Percentiles rank a stretch among this genome's conserved stretches.
These are phyloP conservation scores for Baeospora myosura DNA, from an alignment of 1,284 basidiomycete genomes.

Conservation along the genomic window DNA sequence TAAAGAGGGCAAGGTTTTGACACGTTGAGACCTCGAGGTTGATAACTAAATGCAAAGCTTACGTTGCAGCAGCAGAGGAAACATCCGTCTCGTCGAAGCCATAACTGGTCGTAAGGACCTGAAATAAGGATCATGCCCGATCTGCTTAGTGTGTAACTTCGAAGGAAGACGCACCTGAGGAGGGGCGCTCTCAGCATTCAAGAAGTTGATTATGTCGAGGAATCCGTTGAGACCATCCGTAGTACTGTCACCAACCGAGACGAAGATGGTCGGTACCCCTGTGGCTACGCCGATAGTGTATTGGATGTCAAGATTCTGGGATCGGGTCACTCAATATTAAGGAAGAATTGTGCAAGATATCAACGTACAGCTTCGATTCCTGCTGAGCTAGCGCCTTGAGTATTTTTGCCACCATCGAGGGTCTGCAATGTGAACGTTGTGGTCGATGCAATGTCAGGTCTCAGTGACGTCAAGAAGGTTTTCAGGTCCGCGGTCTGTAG, in stretches of 20 bases:
- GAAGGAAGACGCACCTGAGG: constrained; percentile 21
- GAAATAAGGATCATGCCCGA: constrained; percentile 3
- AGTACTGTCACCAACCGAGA: constrained; percentile 17
- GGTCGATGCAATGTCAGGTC: constrained; percentile 24
- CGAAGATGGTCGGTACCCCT: constrained; percentile 20
- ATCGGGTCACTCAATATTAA: not conserved
- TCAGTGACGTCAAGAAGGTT: constrained; percentile 17
- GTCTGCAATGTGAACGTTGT: constrained; percentile 25
- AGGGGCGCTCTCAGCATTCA: constrained; percentile 21
- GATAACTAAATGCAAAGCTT: constrained; percentile 14
- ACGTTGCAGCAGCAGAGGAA: constrained; percentile 19
- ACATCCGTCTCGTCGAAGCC: constrained; percentile 21
- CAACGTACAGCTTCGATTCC: constrained; percentile 23
- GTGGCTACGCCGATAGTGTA: constrained; percentile 17
- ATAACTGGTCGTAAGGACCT: constrained; percentile 22
- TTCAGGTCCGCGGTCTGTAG: constrained; percentile 14
- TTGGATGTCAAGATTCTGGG: constrained; percentile 19
- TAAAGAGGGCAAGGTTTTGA: constrained; percentile 10
- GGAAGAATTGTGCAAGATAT: too few species aligned
- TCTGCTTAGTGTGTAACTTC: constrained; percentile 5
- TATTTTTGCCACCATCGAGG: constrained; percentile 23
- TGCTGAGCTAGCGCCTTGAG: constrained; percentile 23
- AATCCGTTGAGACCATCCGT: constrained; percentile 14
- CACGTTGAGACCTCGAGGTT: not conserved
- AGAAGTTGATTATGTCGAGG: constrained; percentile 25